A percentile compares a stretch with the other conserved stretches of the same genome.
Conservation (phyloP, 2,329 filamentous ascomycete species). For the Pleoardoris graminearum region DNA sequence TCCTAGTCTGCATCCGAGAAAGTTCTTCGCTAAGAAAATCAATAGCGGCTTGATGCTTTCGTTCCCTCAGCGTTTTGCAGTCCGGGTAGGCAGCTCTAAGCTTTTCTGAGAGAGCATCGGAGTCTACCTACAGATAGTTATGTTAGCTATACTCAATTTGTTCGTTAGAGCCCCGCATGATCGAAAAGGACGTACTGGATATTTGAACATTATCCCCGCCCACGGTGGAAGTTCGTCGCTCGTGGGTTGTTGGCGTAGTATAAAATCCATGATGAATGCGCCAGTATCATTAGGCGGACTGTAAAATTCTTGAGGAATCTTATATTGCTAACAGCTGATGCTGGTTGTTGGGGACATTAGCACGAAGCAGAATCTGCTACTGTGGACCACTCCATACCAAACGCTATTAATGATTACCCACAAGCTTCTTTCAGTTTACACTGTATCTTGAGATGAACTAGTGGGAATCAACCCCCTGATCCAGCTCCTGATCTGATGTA, state of each 20-base stretch:
- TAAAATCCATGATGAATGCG: constrained; percentile 14
- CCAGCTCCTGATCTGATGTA: not conserved
- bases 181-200: not conserved
- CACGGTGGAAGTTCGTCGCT: constrained; percentile 32
- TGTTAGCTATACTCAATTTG: not conserved
- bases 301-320: not conserved
- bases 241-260: constrained; percentile 20
- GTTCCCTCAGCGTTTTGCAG: constrained; percentile 23
- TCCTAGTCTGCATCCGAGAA: constrained; percentile 17
- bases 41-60: constrained; percentile 35
- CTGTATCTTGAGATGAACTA: not conserved
- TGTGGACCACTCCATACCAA: not conserved
- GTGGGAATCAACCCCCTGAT: not conserved
- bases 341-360: not conserved
- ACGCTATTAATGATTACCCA: not conserved
- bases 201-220: constrained; percentile 28
- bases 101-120: constrained; percentile 28
- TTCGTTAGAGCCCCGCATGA: not conserved
- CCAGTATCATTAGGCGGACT: not conserved
- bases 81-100: constrained; percentile 26
- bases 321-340: not conserved
- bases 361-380: not conserved
- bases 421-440: not conserved
- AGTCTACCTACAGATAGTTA: constrained; percentile 17
- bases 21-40: constrained; percentile 32